These are phyloP conservation scores for Phlyctochytrium bullatum DNA, from an alignment of 192 early-diverging fungal genomes.

Conservation along the genomic window DNA sequence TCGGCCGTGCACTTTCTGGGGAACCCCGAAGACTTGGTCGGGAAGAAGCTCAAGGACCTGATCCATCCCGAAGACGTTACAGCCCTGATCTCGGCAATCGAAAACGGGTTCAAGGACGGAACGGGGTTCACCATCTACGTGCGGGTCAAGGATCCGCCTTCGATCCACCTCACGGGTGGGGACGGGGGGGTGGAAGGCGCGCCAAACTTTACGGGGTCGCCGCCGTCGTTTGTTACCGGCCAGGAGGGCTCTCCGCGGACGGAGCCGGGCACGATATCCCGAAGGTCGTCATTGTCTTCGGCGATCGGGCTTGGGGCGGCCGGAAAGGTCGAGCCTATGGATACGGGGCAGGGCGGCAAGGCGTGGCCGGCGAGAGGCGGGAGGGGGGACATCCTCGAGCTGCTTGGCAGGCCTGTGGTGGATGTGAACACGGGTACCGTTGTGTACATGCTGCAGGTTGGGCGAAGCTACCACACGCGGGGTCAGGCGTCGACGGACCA, in stretches of 20 bases:
- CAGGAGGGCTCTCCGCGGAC: not conserved
- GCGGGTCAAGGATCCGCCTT: constrained; percentile 2
- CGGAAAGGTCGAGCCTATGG: no score
- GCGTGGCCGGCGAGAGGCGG: not conserved
- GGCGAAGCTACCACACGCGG: not conserved
- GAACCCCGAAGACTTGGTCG: not conserved
- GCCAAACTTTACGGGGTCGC: no score
- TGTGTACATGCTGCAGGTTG: constrained; percentile 8
- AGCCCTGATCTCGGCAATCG: not conserved
- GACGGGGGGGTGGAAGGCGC: not conserved
- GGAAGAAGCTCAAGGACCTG: not conserved
- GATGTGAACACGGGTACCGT: not conserved
- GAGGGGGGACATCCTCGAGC: not conserved
- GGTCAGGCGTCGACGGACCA: not conserved
- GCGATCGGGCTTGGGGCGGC: no score
- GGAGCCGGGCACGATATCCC: not conserved
- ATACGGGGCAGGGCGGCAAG: not conserved
- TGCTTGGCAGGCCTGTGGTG: not conserved
- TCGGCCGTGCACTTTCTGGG: constrained; percentile 2
- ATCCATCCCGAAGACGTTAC: not conserved
- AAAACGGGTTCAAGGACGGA: constrained; percentile 1
- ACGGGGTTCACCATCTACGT: constrained; percentile 9
- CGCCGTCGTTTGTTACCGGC: no score
- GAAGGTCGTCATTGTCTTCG: not conserved
- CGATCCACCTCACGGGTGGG: not conserved